phyloP scores from a whole-genome alignment of 2,329 filamentous ascomycete species.

The Phialophora tarda region DNA sequence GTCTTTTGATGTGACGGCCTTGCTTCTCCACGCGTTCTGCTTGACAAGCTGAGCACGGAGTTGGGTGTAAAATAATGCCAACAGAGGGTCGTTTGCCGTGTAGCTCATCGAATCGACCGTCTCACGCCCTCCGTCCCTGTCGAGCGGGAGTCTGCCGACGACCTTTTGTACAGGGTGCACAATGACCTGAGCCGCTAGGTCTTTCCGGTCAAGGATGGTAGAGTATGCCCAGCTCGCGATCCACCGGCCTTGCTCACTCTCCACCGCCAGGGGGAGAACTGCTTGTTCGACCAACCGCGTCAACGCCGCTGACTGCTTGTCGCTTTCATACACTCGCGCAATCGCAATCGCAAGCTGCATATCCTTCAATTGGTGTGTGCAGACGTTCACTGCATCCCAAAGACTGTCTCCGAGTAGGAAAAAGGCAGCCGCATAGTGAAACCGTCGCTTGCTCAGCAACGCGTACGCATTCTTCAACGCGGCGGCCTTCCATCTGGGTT shows the following conservation, averaged over 20 bases:
- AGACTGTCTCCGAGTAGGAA: slow-evolving; percentile 88
- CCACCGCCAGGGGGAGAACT: slow-evolving; percentile 75
- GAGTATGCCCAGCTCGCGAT: slow-evolving; percentile 94
- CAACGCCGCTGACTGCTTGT: slow-evolving; percentile 72
- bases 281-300: slow-evolving; percentile 77
- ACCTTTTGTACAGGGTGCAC: slow-evolving; percentile 80
- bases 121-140: slow-evolving; percentile 46
- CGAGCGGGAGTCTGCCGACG: slow-evolving; percentile 55
- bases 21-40: slow-evolving; percentile 79
- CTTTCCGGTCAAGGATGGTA: slow-evolving; percentile 75
- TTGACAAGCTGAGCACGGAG: slow-evolving; percentile 81
- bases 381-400: slow-evolving; percentile 83
- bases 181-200: slow-evolving; percentile 82
- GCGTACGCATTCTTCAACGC: slow-evolving; percentile 97
- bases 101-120: slow-evolving; percentile 75
- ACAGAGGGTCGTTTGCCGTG: slow-evolving; percentile 86
- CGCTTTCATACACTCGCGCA: slow-evolving; percentile 84
- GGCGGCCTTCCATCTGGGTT: slow-evolving; percentile 83
- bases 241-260: slow-evolving; percentile 82
- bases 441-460: slow-evolving; percentile 84
- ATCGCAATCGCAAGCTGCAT: slow-evolving; percentile 88
- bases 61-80: slow-evolving; percentile 79
- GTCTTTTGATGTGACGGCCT: slow-evolving; percentile 69
- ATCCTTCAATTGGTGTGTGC: slow-evolving; percentile 85
- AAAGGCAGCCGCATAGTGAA: slow-evolving; percentile 94